phyloP scores from a whole-genome alignment of 2,329 filamentous ascomycete genomes.

The Xylariomycetidae sp. region DNA sequence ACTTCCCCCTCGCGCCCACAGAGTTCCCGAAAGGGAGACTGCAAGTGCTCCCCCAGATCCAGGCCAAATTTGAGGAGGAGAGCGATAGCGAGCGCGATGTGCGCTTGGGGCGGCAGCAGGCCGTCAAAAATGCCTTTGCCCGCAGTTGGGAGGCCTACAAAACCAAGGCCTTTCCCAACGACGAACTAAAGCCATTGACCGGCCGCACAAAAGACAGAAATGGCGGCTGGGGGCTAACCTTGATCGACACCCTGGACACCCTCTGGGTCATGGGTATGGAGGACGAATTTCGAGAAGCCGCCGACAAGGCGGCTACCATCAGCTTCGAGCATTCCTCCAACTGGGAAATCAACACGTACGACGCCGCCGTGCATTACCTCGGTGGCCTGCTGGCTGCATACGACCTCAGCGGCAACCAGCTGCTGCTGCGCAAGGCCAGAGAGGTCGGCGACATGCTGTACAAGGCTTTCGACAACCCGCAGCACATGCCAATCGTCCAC shows the following conservation, averaged over 20 bases:
- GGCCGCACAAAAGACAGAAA: conserved; percentile 33
- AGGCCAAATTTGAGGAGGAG: conserved; percentile 14
- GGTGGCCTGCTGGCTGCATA: conserved; percentile 28
- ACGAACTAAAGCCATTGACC: conserved; percentile 36
- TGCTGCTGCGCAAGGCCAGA: conserved; percentile 31
- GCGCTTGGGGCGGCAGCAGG: conserved; percentile 13
- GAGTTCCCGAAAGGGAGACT: conserved; percentile 16
- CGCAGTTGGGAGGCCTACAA: conserved; percentile 34
- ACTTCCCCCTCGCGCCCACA: conserved; percentile 17
- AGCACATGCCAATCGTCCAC: conserved; percentile 25
- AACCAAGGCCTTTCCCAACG: conserved; percentile 34
- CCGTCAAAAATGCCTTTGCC: conserved; percentile 16
- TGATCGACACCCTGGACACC: conserved; percentile 35
- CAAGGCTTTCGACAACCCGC: conserved; percentile 26
- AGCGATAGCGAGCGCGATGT: conserved; percentile 7
- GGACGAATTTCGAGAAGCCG: conserved; percentile 38
- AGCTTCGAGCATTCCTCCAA: conserved; percentile 33
- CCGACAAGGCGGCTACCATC: conserved; percentile 33
- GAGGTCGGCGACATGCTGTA: conserved; percentile 35
- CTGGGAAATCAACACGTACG: conserved; percentile 29
- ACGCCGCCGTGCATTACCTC: conserved; percentile 32
- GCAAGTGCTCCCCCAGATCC: conserved; percentile 15
- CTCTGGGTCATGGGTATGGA: conserved; percentile 39
- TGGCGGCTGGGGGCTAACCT: conserved; percentile 39
- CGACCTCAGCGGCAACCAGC: conserved; percentile 29